Conservation (phyloP, 441 rosid species). For the Pelargonium fulgidum region DNA sequence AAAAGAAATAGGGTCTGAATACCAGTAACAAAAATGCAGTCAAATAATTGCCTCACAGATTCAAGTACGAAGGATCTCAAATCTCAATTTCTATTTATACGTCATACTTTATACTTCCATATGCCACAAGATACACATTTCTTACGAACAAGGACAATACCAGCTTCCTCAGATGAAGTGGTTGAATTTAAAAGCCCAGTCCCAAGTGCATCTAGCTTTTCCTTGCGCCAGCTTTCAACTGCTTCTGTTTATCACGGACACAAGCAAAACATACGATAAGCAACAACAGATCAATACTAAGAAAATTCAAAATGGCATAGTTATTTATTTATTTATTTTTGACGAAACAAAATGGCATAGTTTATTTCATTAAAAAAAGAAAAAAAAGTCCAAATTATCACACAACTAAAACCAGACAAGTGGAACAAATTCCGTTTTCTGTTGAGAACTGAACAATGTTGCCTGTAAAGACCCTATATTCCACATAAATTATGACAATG, state of each 20-base stretch:
- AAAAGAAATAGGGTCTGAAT: neutral
- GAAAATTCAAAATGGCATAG: neutral
- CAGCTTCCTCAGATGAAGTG: conserved; percentile 59
- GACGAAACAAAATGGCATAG: no score
- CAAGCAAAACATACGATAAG: neutral
- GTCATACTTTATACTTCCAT: neutral
- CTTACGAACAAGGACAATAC: conserved; percentile 30
- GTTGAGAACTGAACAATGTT: no score
- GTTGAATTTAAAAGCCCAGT: conserved; percentile 43
- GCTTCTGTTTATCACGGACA: conserved; percentile 45
- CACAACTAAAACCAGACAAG: neutral
- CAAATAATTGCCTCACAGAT: conserved; percentile 5
- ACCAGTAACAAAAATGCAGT: neutral
- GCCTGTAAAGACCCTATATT: no score
- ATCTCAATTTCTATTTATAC: neutral
- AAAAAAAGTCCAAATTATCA: neutral
- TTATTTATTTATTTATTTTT: no score
- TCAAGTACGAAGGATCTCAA: conserved; percentile 5
- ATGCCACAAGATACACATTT: neutral
- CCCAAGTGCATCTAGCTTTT: conserved; percentile 51
- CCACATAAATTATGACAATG: no score
- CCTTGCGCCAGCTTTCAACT: conserved; percentile 84
- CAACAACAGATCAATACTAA: no score
- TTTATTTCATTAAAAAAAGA: neutral
- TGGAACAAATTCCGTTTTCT: neutral